Conservation (phyloP, 768 basidiomycete species). For the Naematelia aurantialba region DNA sequence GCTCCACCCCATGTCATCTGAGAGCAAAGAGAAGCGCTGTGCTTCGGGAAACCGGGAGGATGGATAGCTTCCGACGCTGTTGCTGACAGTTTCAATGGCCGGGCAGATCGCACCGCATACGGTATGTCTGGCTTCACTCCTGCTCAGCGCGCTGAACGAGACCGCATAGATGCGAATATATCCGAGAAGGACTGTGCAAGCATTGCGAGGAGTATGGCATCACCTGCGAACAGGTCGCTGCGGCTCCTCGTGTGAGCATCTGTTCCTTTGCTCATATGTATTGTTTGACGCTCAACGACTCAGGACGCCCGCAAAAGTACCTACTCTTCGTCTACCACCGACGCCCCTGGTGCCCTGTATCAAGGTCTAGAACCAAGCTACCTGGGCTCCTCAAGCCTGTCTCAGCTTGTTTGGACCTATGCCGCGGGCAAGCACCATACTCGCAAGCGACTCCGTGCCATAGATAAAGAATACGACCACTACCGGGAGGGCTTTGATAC, state of each 20-base stretch:
- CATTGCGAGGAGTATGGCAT: background rate
- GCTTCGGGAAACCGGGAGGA: background rate
- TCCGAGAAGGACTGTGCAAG: background rate
- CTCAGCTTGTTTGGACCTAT: background rate
- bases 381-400: slow-evolving; percentile 5
- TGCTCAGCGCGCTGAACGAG: background rate
- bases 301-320: background rate
- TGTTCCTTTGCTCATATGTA: too few species aligned
- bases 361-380: slow-evolving; percentile 7
- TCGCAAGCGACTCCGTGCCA: background rate
- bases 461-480: slow-evolving; percentile 1
- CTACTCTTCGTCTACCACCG: background rate
- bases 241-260: background rate
- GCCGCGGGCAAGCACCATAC: background rate
- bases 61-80: background rate
- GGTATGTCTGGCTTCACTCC: background rate
- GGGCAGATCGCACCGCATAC: background rate
- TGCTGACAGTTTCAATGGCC: background rate
- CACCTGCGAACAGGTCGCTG: background rate
- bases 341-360: background rate
- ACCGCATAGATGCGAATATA: background rate
- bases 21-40: too few species aligned
- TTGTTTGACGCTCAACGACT: too few species aligned
- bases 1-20: too few species aligned
- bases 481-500: background rate